phyloP scores from a whole-genome alignment of 1,284 basidiomycete species.

The Ceratorhiza oryzae-sativae region DNA sequence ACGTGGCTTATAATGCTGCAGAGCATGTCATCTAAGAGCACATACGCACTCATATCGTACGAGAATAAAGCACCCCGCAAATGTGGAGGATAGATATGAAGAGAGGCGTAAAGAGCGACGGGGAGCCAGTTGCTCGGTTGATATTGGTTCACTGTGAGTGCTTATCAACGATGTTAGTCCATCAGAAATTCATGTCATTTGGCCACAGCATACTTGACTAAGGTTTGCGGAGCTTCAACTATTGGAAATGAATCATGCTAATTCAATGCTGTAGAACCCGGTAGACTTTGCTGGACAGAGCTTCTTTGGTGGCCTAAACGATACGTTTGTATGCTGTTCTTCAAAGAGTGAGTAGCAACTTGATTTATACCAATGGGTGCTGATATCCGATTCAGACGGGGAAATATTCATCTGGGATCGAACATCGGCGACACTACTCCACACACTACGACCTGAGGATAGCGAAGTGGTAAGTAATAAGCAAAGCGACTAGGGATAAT shows the following conservation, averaged over 20 bases:
- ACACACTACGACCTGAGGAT: constrained; percentile 35
- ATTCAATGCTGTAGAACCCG: constrained; percentile 45
- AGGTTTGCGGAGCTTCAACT: no score
- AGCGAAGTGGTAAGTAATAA: constrained; percentile 13
- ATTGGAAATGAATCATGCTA: background rate
- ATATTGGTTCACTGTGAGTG: constrained; percentile 14
- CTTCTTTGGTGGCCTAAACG: constrained; percentile 76
- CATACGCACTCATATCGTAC: constrained; percentile 72
- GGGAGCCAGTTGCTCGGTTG: background rate
- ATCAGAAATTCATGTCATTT: background rate
- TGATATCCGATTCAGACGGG: constrained; percentile 58
- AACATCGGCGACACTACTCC: constrained; percentile 61
- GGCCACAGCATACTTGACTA: constrained; percentile 18
- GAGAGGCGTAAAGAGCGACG: constrained; percentile 50
- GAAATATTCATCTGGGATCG: constrained; percentile 86
- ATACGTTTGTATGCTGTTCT: constrained; percentile 76
- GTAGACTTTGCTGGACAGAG: constrained; percentile 81
- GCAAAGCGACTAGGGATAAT: constrained; percentile 49
- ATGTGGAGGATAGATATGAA: constrained; percentile 76
- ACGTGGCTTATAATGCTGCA: background rate
- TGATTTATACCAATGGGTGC: constrained; percentile 4
- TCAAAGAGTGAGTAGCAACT: constrained; percentile 63
- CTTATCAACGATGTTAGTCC: background rate
- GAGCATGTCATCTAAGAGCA: background rate
- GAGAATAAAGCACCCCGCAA: constrained; percentile 80